A percentile compares a stretch with the other conserved stretches of the same genome.
These are phyloP conservation scores for Epicoccum sorghinum DNA, from an alignment of 2,329 filamentous ascomycete genomes.

Conservation along the genomic window DNA sequence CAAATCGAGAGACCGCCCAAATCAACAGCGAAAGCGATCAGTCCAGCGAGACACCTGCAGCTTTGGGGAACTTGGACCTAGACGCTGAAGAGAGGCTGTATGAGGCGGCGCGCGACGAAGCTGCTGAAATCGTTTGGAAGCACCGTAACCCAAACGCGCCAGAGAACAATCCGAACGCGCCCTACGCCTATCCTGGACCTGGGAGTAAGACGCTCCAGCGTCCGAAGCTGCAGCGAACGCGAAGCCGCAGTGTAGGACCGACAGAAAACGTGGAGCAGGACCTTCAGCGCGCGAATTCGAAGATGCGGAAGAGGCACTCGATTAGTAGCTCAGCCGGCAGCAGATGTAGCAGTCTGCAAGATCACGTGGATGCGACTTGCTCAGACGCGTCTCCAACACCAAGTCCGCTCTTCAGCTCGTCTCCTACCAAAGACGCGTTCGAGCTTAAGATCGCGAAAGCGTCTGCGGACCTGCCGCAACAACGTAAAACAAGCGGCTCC, in stretches of 20 bases:
- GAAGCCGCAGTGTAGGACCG: constrained; percentile 51
- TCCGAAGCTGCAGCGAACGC: constrained; percentile 73
- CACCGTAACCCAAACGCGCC: constrained; percentile 73
- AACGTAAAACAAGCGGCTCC: constrained; percentile 67
- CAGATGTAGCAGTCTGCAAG: constrained; percentile 48
- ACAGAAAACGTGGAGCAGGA: constrained; percentile 38
- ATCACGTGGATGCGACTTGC: constrained; percentile 42
- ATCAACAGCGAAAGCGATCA: neutral
- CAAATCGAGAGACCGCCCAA: constrained; percentile 47
- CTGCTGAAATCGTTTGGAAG: constrained; percentile 78
- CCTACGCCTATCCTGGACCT: constrained; percentile 61
- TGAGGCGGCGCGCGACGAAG: constrained; percentile 74
- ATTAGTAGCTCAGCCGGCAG: constrained; percentile 43
- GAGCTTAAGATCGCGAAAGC: constrained; percentile 33
- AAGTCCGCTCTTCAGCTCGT: constrained; percentile 23
- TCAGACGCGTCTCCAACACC: constrained; percentile 30
- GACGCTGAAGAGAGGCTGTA: constrained; percentile 66
- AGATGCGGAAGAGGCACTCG: constrained; percentile 44
- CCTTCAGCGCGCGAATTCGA: constrained; percentile 42
- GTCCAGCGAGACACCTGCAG: constrained; percentile 66
- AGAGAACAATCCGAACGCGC: constrained; percentile 60
- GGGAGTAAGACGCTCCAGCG: constrained; percentile 55
- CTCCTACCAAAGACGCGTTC: constrained; percentile 31
- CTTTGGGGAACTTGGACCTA: constrained; percentile 75
- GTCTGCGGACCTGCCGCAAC: constrained; percentile 32